Percentiles rank a stretch among this genome's conserved stretches.
These are phyloP conservation scores for Fomitiporia mediterranea DNA, from an alignment of 1,284 basidiomycete genomes.

Conservation along the genomic window DNA sequence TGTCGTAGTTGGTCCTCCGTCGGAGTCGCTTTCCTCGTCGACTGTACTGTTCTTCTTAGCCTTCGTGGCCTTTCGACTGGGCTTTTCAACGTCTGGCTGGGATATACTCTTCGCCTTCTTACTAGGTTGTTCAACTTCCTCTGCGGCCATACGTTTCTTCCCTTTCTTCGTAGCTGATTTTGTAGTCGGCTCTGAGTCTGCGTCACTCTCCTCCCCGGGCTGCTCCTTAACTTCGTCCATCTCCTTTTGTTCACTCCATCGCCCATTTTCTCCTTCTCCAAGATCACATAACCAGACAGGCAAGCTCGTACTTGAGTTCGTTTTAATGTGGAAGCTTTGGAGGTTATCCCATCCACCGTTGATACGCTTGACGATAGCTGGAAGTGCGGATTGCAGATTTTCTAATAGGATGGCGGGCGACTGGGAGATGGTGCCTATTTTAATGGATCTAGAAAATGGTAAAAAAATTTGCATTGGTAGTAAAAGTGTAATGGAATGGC, in stretches of 20 bases:
- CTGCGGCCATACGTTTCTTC: slow-evolving; percentile 18
- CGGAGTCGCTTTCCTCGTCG: too few species aligned
- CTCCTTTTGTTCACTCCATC: slow-evolving; percentile 47
- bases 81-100: slow-evolving; percentile 31
- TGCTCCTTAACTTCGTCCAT: slow-evolving; percentile 28
- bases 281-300: slow-evolving; percentile 86
- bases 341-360: slow-evolving; percentile 89
- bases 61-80: too few species aligned
- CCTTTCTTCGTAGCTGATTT: slow-evolving; percentile 23
- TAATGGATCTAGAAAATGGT: slow-evolving; percentile 60
- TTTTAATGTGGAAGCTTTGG: slow-evolving; percentile 90
- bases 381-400: slow-evolving; percentile 79
- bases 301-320: slow-evolving; percentile 76
- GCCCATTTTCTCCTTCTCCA: slow-evolving; percentile 54
- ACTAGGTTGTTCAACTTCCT: slow-evolving; percentile 18
- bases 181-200: slow-evolving; percentile 27
- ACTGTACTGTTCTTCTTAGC: too few species aligned
- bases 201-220: slow-evolving; percentile 30
- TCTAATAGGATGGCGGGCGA: slow-evolving; percentile 68
- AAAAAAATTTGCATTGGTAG: neutral
- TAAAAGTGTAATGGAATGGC: slow-evolving; percentile 33
- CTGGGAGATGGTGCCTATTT: slow-evolving; percentile 77
- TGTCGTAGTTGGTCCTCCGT: too few species aligned
- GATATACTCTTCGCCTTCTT: slow-evolving; percentile 22
- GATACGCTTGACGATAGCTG: slow-evolving; percentile 68